These are phyloP conservation scores for Pulveroboletus ravenelii DNA, from an alignment of 768 basidiomycete species.

Conservation along the genomic window DNA sequence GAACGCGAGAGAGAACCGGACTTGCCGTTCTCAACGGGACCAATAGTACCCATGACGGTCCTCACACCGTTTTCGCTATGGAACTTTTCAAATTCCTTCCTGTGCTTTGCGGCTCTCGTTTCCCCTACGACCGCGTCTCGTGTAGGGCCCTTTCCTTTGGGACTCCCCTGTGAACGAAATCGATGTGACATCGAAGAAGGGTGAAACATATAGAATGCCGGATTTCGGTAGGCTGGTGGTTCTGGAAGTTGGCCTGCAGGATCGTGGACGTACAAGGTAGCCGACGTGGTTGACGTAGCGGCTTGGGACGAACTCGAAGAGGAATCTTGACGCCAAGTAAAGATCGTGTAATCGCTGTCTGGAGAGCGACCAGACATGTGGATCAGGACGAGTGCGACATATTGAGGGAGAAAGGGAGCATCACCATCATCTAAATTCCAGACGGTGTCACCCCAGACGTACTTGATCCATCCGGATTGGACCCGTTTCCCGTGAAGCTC, in stretches of 20 bases:
- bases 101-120: slow-evolving; percentile 56
- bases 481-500: slow-evolving; percentile 60
- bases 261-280: slow-evolving; percentile 59
- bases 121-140: slow-evolving; percentile 25
- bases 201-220: slow-evolving; percentile 65
- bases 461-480: slow-evolving; percentile 80
- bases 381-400: background rate
- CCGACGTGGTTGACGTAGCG: slow-evolving; percentile 3
- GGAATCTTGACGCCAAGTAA: slow-evolving; percentile 64
- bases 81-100: slow-evolving; percentile 78
- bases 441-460: slow-evolving; percentile 69
- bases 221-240: slow-evolving; percentile 62
- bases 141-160: slow-evolving; percentile 38
- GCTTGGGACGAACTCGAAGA: slow-evolving; percentile 20
- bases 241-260: slow-evolving; percentile 54
- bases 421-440: slow-evolving; percentile 91
- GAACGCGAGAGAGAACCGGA: slow-evolving; percentile 15
- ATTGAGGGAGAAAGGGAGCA: slow-evolving; percentile 4
- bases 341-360: slow-evolving; percentile 89
- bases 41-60: slow-evolving; percentile 87
- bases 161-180: slow-evolving; percentile 32
- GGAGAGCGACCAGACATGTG: background rate
- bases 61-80: slow-evolving; percentile 90
- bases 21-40: slow-evolving; percentile 79
- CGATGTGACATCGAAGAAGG: slow-evolving; percentile 26